Evolutionary conservation across 805 yeast species (phyloP), one percentile per base, ranked within the genome.

Genomic region (Komagataella mondaviorum): DNA sequence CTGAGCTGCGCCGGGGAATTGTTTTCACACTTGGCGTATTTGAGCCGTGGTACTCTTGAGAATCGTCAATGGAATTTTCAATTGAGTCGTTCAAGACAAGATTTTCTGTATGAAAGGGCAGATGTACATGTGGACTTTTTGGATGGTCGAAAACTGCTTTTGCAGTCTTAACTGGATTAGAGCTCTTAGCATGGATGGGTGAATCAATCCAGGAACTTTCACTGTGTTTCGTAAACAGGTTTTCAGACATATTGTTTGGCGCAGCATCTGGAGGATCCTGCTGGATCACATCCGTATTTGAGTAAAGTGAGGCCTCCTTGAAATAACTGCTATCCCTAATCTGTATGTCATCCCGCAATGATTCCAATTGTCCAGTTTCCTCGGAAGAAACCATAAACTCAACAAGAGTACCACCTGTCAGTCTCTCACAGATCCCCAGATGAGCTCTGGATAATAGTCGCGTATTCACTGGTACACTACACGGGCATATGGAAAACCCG

Each of bases 191-290:
- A n/a, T 10, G 7, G 10, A 6, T 47, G 39, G 18, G 7, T 8
- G 20, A 43, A 16, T 20, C 36, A 6, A n/a, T 47, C n/a, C n/a
- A n/a, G 23, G n/a, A 24, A 23, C 20, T 24, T 23, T 23, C 23
- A 6, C 22, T 20, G 39, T 54, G 55, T 12, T 52, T 48, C 17
- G 52, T 51, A 12, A 57, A 49, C 5, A 62, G 18, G 44, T 39
- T 52, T 46, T 52, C 49, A 1, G 64, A 56, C 1, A 12, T 5
- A 10, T 30, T 24, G 12, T 24, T 30, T 30, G 39, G 39, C 39
- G 4, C n/a, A 30, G 10, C 6, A 10, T 30, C n/a, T 30, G 39
- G 10, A 4, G 10, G 39, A 10, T 30, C 1, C 5, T 30, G 39
- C 14, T 14, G 39, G 14, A 10, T 8, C n/a, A 30, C 39, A 10